Percentiles rank a stretch among this genome's conserved stretches.
Conservation (phyloP, 1,139 yeast genomes). For the Yamadazyma kanchanaburiensis region DNA sequence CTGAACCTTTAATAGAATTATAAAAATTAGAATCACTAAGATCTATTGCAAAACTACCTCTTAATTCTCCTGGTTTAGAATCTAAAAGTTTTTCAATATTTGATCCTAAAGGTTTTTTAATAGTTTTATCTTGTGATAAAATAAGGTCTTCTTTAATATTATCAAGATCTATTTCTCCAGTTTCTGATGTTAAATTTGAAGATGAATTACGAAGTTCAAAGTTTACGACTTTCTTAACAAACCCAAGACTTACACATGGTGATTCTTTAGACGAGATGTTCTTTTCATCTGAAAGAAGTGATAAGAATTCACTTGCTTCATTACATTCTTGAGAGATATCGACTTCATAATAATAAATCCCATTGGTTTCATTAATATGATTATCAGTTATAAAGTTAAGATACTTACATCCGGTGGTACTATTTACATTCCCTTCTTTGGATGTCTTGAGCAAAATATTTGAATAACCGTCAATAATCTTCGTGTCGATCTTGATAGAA, state of each 20-base stretch:
- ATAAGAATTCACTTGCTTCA: slow-evolving; percentile 26
- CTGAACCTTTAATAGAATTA: slow-evolving; percentile 34
- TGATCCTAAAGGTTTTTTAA: slow-evolving; percentile 13
- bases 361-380: slow-evolving; percentile 27
- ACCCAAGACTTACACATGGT: slow-evolving; percentile 35
- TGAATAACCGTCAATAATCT: slow-evolving; percentile 33
- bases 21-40: slow-evolving; percentile 41
- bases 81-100: slow-evolving; percentile 21
- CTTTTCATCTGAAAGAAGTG: slow-evolving; percentile 34
- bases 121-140: slow-evolving; percentile 14
- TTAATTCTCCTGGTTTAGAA: slow-evolving; percentile 35
- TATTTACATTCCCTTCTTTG: neutral
- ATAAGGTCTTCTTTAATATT: slow-evolving; percentile 25
- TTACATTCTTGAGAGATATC: slow-evolving; percentile 32
- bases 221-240: slow-evolving; percentile 25
- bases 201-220: slow-evolving; percentile 14
- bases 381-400: slow-evolving; percentile 36
- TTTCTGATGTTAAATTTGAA: slow-evolving; percentile 5
- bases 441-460: slow-evolving; percentile 19
- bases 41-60: slow-evolving; percentile 42
- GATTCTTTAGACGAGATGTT: slow-evolving; percentile 33
- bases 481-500: too few species aligned
- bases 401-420: slow-evolving; percentile 13
- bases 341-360: slow-evolving; percentile 37
- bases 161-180: slow-evolving; percentile 25